A percentile compares a stretch with the other conserved stretches of the same genome.
Evolutionary conservation across 768 basidiomycete genomes (phyloP).

Genomic region (Psilocybe cyanescens): DNA sequence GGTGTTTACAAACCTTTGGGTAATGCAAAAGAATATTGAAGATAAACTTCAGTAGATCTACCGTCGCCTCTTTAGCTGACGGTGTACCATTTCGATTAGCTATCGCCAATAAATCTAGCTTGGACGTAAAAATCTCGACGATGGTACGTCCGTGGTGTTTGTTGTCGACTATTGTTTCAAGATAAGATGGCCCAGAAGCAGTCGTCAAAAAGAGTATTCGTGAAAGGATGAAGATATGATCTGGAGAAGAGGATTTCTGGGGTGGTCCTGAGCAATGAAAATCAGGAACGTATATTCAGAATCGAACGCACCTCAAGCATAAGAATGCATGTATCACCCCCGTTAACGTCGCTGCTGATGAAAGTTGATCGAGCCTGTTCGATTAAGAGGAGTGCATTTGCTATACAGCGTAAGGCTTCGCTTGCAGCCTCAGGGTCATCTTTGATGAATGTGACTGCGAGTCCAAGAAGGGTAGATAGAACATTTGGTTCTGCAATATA

Average conservation of each 20-base stretch:
- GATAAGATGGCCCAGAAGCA: conserved; percentile 51
- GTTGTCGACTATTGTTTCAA: conserved; percentile 66
- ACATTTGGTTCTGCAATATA: conserved; percentile 59
- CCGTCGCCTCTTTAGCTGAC: conserved; percentile 72
- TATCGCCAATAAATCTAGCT: conserved; percentile 60
- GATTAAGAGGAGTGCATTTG: conserved; percentile 77
- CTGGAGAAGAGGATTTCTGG: conserved; percentile 64
- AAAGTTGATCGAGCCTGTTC: conserved; percentile 64
- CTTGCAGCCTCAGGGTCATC: conserved; percentile 61
- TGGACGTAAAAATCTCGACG: conserved; percentile 61
- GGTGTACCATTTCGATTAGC: conserved; percentile 53
- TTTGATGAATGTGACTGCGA: conserved; percentile 53
- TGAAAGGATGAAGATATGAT: conserved; percentile 74
- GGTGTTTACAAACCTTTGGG: conserved; percentile 60
- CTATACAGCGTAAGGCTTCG: conserved; percentile 77
- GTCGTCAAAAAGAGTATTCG: conserved; percentile 80
- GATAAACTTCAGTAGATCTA: conserved; percentile 82
- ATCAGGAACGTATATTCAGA: background rate
- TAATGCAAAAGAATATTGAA: conserved; percentile 85
- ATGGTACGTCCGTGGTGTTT: conserved; percentile 61
- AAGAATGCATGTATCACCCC: conserved; percentile 57
- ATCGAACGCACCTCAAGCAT: conserved; percentile 60
- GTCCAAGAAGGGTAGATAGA: conserved; percentile 55
- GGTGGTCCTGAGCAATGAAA: conserved; percentile 3
- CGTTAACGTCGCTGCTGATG: conserved; percentile 60